Conservation (phyloP, 371 early-diverging fungal genomes). For the Nematocida displodere region DNA sequence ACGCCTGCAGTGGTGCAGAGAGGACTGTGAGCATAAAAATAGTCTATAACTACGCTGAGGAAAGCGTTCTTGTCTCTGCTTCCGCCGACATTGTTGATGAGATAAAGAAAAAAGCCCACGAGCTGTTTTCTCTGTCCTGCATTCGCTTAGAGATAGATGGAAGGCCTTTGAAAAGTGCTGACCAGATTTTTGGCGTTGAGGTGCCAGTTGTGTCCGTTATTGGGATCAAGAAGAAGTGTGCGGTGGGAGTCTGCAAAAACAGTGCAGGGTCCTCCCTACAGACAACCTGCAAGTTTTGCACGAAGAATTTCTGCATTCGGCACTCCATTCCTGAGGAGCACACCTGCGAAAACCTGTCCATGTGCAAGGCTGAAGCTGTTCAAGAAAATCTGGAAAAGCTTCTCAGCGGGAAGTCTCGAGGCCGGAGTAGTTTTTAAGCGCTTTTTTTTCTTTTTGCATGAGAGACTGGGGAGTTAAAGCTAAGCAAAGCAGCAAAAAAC, state of each 20-base stretch:
- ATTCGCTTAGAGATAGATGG: conserved; percentile 37
- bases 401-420: not conserved
- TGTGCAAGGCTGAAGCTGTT: conserved; percentile 43
- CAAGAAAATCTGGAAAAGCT: conserved; percentile 40
- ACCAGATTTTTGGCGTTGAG: not conserved
- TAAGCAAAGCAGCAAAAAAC: not conserved
- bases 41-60: conserved; percentile 44
- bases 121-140: conserved; percentile 29
- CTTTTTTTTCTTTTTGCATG: conserved; percentile 47
- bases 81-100: conserved; percentile 5
- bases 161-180: conserved; percentile 9
- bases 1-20: not conserved
- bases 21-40: conserved; percentile 20
- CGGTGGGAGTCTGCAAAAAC: conserved; percentile 4
- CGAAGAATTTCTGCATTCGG: conserved; percentile 44
- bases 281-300: conserved; percentile 49
- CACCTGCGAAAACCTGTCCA: conserved; percentile 34
- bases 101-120: conserved; percentile 34
- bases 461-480: conserved; percentile 41
- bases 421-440: not conserved
- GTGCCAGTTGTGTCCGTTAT: conserved; percentile 1
- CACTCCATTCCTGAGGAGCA: conserved; percentile 56
- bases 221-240: conserved; percentile 41
- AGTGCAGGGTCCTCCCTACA: not conserved
- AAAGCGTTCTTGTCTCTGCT: not conserved